Evolutionary conservation across 2,329 filamentous ascomycete genomes (phyloP).

Genomic region (Fusarium scirpi): DNA sequence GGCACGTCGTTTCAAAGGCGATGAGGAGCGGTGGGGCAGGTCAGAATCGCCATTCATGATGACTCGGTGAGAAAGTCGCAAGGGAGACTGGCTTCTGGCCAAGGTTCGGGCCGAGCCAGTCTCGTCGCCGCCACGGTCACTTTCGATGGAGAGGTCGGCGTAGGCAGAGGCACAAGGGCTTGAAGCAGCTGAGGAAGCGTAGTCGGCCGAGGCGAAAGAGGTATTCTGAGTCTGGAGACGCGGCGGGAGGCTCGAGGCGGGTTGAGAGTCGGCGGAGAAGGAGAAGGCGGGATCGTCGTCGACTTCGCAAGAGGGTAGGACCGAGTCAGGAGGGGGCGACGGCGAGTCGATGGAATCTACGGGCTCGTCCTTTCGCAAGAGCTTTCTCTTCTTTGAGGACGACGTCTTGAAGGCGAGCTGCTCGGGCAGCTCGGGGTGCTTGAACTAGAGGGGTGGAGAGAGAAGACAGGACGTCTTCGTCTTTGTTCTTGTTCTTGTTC

Average conservation of each 20-base stretch:
- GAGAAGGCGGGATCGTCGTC: conserved; percentile 63
- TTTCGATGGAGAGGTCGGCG: conserved; percentile 68
- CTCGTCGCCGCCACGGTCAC: conserved; percentile 65
- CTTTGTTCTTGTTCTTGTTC: conserved; percentile 12
- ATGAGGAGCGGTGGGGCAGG: conserved; percentile 70
- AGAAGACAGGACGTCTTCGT: conserved; percentile 25
- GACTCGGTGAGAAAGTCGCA: conserved; percentile 63
- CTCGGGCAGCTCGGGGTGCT: conserved; percentile 66
- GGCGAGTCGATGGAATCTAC: conserved; percentile 53
- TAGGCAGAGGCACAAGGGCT: conserved; percentile 68
- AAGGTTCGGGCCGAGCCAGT: conserved; percentile 53
- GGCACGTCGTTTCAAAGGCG: conserved; percentile 72
- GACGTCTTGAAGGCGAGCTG: conserved; percentile 79
- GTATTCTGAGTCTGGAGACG: conserved; percentile 61
- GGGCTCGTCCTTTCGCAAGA: conserved; percentile 61
- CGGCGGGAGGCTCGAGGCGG: conserved; percentile 64
- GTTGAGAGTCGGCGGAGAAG: conserved; percentile 62
- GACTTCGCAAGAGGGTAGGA: conserved; percentile 66
- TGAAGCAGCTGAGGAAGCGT: conserved; percentile 67
- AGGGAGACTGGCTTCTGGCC: conserved; percentile 65
- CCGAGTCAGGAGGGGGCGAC: conserved; percentile 59
- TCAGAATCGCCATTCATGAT: conserved; percentile 72
- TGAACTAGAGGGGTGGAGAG: conserved; percentile 24
- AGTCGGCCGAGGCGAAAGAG: conserved; percentile 60
- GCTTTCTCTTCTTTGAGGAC: conserved; percentile 80